A percentile compares a stretch with the other conserved stretches of the same genome.
Conservation (phyloP, 1,284 basidiomycete genomes). For the Puccinia hordei region DNA sequence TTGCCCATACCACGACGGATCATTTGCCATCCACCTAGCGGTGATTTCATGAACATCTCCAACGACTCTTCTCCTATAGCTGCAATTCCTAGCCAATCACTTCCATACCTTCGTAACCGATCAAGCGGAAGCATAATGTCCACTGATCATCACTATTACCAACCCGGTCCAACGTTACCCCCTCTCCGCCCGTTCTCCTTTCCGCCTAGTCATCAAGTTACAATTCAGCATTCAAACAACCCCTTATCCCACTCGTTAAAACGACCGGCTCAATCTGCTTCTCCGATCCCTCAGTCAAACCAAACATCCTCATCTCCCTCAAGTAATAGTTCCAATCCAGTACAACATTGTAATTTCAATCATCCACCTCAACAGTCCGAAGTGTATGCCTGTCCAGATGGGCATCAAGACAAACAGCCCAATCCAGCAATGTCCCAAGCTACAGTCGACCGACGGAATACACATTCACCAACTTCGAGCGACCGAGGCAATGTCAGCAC, state of each 20-base stretch:
- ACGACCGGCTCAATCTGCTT: conserved; percentile 7
- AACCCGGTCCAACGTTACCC: conserved; percentile 31
- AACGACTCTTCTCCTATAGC: not conserved
- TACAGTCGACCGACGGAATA: not conserved
- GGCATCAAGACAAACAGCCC: not conserved
- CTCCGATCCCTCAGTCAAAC: not conserved
- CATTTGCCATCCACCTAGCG: not conserved
- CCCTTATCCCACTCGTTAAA: not conserved
- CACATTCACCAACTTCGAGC: not conserved
- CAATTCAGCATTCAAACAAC: not conserved
- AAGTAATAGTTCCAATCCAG: not conserved
- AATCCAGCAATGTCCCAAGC: not conserved
- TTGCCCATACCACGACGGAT: not conserved
- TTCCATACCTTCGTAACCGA: not conserved
- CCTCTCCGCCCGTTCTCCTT: conserved; percentile 24
- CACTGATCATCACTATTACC: conserved; percentile 21
- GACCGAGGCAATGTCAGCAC: not conserved
- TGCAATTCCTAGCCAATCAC: not conserved
- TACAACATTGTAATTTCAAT: conserved; percentile 8
- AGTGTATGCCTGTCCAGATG: not conserved
- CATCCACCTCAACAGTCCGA: not conserved
- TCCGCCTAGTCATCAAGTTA: not conserved
- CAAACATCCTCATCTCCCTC: not conserved
- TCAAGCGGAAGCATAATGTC: not conserved
- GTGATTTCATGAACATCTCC: not conserved